A percentile compares a stretch with the other conserved stretches of the same genome.
phyloP scores from a whole-genome alignment of 2,329 filamentous ascomycete species.

The Huntiella savannae region DNA sequence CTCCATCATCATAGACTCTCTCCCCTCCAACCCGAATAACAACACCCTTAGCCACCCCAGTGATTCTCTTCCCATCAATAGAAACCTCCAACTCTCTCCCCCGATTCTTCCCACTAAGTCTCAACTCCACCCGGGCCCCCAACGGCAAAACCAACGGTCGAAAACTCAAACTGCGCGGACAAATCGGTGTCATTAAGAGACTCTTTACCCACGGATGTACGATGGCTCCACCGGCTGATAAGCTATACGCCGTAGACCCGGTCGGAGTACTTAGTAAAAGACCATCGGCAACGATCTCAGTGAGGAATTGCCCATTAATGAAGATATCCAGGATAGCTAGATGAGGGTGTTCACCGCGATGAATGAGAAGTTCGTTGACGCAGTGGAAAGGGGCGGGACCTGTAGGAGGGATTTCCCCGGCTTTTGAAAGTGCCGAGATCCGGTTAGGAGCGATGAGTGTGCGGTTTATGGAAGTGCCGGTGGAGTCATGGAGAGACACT shows the following conservation, averaged over 20 bases:
- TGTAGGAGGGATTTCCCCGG: background rate
- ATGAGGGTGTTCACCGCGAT: conserved; percentile 77
- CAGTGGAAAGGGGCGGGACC: conserved; percentile 34
- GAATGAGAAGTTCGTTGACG: conserved; percentile 89
- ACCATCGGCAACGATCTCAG: conserved; percentile 84
- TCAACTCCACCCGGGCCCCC: conserved; percentile 65
- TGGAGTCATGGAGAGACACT: conserved; percentile 61
- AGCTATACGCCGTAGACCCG: conserved; percentile 82
- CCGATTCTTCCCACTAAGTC: conserved; percentile 62
- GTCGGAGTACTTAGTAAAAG: conserved; percentile 90
- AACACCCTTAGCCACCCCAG: conserved; percentile 52
- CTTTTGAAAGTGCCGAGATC: background rate
- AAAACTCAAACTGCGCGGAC: conserved; percentile 79
- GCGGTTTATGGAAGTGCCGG: conserved; percentile 41
- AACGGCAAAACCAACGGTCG: conserved; percentile 75
- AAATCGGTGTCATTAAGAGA: conserved; percentile 82
- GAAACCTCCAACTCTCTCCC: conserved; percentile 60
- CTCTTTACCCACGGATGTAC: conserved; percentile 84
- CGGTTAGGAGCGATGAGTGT: conserved; percentile 26
- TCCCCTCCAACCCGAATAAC: conserved; percentile 84
- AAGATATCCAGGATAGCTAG: conserved; percentile 82
- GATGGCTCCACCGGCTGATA: conserved; percentile 84
- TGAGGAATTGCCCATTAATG: conserved; percentile 74
- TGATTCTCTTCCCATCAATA: conserved; percentile 54
- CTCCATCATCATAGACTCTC: conserved; percentile 57